Evolutionary conservation across 129 eudicot species (phyloP).

Genomic region (Flaveria sonorensis): DNA sequence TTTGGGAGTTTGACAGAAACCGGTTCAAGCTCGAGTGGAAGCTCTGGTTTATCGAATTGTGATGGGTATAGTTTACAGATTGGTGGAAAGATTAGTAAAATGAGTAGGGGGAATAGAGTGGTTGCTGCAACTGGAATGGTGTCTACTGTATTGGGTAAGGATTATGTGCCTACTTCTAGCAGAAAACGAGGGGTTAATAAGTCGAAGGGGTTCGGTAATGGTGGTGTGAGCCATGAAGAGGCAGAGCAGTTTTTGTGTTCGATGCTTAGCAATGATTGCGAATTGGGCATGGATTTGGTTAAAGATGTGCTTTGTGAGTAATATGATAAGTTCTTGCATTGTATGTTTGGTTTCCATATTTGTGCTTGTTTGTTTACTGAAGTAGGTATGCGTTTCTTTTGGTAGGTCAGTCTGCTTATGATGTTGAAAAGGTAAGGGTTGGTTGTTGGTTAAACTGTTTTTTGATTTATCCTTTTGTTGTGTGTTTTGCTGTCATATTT

Average conservation of each 20-base stretch:
- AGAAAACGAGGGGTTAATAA: slow-evolving; percentile 44
- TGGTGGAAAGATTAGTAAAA: slow-evolving; percentile 29
- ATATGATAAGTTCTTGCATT: neutral
- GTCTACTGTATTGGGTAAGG: slow-evolving; percentile 67
- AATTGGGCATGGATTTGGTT: slow-evolving; percentile 79
- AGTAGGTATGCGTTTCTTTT: slow-evolving; percentile 34
- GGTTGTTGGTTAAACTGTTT: slow-evolving; percentile 3
- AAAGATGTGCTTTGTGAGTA: slow-evolving; percentile 86
- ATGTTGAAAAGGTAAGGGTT: slow-evolving; percentile 72
- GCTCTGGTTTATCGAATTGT: slow-evolving; percentile 46
- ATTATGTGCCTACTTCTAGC: slow-evolving; percentile 52
- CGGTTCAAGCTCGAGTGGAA: slow-evolving; percentile 52
- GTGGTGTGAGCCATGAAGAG: slow-evolving; percentile 47
- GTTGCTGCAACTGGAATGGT: slow-evolving; percentile 87
- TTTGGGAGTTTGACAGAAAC: slow-evolving; percentile 36
- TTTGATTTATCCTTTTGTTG: slow-evolving; percentile 12
- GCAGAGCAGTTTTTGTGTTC: slow-evolving; percentile 82
- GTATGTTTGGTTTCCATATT: slow-evolving; percentile 1
- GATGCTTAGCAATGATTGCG: slow-evolving; percentile 82
- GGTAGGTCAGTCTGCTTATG: slow-evolving; percentile 83
- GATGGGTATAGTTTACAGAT: slow-evolving; percentile 27
- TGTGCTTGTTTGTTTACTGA: slow-evolving; percentile 5
- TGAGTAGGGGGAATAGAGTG: slow-evolving; percentile 47
- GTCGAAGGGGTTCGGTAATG: slow-evolving; percentile 35
- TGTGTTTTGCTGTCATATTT: slow-evolving; percentile 8